phyloP scores from a whole-genome alignment of 1,139 yeast genomes.

The Ashbya aceris region DNA sequence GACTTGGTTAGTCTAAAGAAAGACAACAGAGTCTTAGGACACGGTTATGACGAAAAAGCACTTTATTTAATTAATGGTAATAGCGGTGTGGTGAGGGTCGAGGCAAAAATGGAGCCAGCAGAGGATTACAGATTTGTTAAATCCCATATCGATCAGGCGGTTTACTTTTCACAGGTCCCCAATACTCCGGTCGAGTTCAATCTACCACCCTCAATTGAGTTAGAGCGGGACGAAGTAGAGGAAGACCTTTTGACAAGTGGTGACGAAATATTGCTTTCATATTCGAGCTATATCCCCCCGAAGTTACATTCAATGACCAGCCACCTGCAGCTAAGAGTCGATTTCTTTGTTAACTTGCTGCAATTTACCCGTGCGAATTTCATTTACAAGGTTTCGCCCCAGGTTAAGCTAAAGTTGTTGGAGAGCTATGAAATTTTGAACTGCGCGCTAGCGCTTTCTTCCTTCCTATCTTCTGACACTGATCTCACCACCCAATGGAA shows the following conservation, averaged over 20 bases:
- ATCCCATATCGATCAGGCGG: slow-evolving; percentile 74
- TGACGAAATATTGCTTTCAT: slow-evolving; percentile 46
- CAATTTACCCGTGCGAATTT: slow-evolving; percentile 42
- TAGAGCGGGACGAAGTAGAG: slow-evolving; percentile 35
- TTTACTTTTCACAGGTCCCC: slow-evolving; percentile 37
- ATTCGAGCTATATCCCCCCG: slow-evolving; percentile 38
- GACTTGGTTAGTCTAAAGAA: slow-evolving; percentile 54
- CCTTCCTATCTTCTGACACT: slow-evolving; percentile 14
- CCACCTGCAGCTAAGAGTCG: slow-evolving; percentile 37
- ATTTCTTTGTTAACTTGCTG: slow-evolving; percentile 37
- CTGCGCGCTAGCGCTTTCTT: slow-evolving; percentile 40
- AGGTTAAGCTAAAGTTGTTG: slow-evolving; percentile 20
- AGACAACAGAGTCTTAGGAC: slow-evolving; percentile 49
- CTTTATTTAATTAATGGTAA: slow-evolving; percentile 48
- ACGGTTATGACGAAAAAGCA: slow-evolving; percentile 45
- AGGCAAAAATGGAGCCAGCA: slow-evolving; percentile 23
- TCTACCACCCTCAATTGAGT: slow-evolving; percentile 31
- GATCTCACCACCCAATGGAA: slow-evolving; percentile 17
- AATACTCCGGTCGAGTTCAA: slow-evolving; percentile 51
- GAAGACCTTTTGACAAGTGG: slow-evolving; percentile 43
- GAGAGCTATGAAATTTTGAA: slow-evolving; percentile 43
- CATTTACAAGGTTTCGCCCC: slow-evolving; percentile 29
- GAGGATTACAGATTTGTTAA: slow-evolving; percentile 38
- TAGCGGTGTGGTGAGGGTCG: slow-evolving; percentile 58
- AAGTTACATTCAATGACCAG: slow-evolving; percentile 35